These are phyloP conservation scores for Hyphopichia pseudoburtonii DNA, from an alignment of 1,139 yeast species.

Conservation along the genomic window DNA sequence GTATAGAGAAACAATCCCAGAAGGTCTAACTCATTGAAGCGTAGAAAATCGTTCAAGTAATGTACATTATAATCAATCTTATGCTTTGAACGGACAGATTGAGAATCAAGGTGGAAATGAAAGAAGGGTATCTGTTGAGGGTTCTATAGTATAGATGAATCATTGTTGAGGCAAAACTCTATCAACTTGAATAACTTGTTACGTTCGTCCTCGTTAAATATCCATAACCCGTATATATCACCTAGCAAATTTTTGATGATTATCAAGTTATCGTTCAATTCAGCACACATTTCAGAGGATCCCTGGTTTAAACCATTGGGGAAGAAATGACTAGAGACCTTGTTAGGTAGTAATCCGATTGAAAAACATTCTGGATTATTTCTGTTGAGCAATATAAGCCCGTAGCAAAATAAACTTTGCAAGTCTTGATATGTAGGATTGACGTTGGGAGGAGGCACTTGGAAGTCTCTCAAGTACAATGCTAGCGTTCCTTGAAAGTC, in stretches of 20 bases:
- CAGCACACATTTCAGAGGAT: slow-evolving; percentile 63
- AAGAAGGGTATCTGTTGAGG: no score
- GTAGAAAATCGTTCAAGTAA: no score
- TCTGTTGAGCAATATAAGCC: slow-evolving; percentile 75
- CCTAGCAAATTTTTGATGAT: slow-evolving; percentile 76
- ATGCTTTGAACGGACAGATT: neutral
- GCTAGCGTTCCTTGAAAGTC: slow-evolving; percentile 83
- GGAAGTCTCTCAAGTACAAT: slow-evolving; percentile 65
- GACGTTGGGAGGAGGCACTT: slow-evolving; percentile 26
- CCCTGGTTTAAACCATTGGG: slow-evolving; percentile 43
- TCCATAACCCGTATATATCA: slow-evolving; percentile 87
- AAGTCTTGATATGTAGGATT: slow-evolving; percentile 34
- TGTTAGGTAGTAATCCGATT: slow-evolving; percentile 70
- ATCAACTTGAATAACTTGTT: slow-evolving; percentile 58
- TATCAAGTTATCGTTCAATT: slow-evolving; percentile 74
- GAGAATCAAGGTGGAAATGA: neutral
- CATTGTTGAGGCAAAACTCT: slow-evolving; percentile 52
- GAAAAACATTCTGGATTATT: slow-evolving; percentile 75
- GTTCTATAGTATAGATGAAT: slow-evolving; percentile 19
- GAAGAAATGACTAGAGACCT: slow-evolving; percentile 44
- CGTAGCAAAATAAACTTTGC: slow-evolving; percentile 66
- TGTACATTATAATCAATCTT: no score
- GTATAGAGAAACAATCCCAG: no score
- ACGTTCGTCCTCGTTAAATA: slow-evolving; percentile 76
- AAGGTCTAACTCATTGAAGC: no score